Evolutionary conservation across 768 basidiomycete genomes (phyloP), one percentile per base, ranked within the genome.

Genomic region (Mycena filopes): DNA sequence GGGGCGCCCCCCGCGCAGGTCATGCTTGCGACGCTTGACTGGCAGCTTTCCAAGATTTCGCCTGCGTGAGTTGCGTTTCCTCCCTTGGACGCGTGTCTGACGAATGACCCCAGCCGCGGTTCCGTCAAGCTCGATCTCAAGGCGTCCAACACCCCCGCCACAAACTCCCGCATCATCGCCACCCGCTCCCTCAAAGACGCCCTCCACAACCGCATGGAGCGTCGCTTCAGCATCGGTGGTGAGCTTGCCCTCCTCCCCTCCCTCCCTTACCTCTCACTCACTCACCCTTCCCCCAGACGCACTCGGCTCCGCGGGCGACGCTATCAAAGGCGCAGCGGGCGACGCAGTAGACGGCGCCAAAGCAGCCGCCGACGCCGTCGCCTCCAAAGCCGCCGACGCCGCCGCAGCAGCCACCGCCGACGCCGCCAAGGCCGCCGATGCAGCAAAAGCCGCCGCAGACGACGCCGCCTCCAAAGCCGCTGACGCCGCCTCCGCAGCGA

Each of bases 41-140:
- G 55, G 55, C 43, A 56, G 55, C 13, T 56, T 26, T 23, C 26
- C 31, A 42, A 56, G 25, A n/a, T 56, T 18, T 25, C 55, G 43
- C 41, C 55, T 4, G 45, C 25, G 55, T 56, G 41, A 13, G 55
- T n/a, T n/a, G n/a, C n/a, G n/a, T n/a, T n/a, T 56, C 10, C 42
- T 55, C 42, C 40, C 16, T 54, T 23, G 41, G 28, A 21, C 55
- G 42, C 41, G 41, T 7, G 31, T 56, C n/a, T 56, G 26, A 31
- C 41, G 51, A 54, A 54, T 38, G 23, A 20, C 33, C 20, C 11
- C 25, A 56, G 55, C 55, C 55, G 55, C 18, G 55, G 55, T 23
- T 43, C 55, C 41, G 55, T 56, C 55, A 23, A 45, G 55, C 55
- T 56, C 55, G 18, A 56, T 41, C 55, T 56, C 55, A 56, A 42